Base-by-base conservation (phyloP, 805 yeast species). In the Zygosaccharomyces lentus region DNA sequence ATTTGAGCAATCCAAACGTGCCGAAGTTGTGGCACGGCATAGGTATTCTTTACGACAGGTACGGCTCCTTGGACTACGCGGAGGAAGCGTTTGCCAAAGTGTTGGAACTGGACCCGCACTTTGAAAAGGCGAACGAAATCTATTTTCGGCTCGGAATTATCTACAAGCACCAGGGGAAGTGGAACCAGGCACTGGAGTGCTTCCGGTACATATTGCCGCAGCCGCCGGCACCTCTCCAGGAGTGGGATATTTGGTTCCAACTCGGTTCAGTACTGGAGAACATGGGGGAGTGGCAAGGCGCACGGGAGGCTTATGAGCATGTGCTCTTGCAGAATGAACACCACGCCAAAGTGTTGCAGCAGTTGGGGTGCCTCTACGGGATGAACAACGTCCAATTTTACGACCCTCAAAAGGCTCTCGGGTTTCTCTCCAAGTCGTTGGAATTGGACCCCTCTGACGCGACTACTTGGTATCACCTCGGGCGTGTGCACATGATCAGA, bases 11-110 rank as follows among this genome's bases (percentile, higher is more conserved):
- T 61, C 95, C 96, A 38, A 87, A 88, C 56, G 97, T 90, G 45
- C 98, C 98, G 46, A 89, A 89, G 64, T 77, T 93, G 56, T 93
- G 99, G 99, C 97, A 93, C 67, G 99, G 99, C 0, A 91, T 93
- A 54, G 99, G 99, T 29, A 93, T 93, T 48, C 74, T 93, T 50
- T 93, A 93, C 66, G 99, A 93, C 67, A 75, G 99, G 44, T 93
- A 93, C 65, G 99, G 98, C 23, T 86, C 96, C 4, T 71, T 91
- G 53, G 98, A 91, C 69, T 93, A 91, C 60, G 99, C 99, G 3
- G 99, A 93, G 66, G 99, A 93, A 67, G 98, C 99, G 3, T 91
- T 93, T 70, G 95, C 95, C 34, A 81, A 96, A 57, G 99, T 93
- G 9, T 73, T 93, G 65, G 96, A 90, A 64, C 79, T 93, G 74